A percentile compares a stretch with the other conserved stretches of the same genome.
Conservation (phyloP, 108 stramenopile genomes). For the Stephanodiscus triporus region DNA sequence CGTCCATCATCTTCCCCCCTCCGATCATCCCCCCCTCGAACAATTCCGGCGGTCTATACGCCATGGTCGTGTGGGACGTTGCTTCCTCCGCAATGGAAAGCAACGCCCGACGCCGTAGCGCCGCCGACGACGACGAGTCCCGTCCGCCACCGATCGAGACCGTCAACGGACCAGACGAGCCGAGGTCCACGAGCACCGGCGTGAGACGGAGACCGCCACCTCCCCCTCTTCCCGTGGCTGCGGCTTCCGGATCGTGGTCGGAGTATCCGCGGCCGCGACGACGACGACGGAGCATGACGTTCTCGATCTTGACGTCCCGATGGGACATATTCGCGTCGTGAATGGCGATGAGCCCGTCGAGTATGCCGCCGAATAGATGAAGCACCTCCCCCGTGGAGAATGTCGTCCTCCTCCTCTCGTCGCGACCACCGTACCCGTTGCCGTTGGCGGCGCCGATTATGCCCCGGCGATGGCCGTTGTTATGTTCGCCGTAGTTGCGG, state of each 20-base stretch:
- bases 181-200: constrained; percentile 74
- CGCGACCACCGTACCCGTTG: background rate
- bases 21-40: constrained; percentile 65
- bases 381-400: constrained; percentile 46
- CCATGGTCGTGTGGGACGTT: constrained; percentile 67
- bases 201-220: constrained; percentile 19
- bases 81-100: constrained; percentile 56
- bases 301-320: constrained; percentile 87
- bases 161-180: constrained; percentile 48
- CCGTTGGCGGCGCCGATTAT: too few species aligned
- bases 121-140: constrained; percentile 1
- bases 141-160: constrained; percentile 18
- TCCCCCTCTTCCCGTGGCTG: background rate
- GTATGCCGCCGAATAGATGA: constrained; percentile 58
- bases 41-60: constrained; percentile 87
- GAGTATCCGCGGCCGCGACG: background rate
- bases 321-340: constrained; percentile 70
- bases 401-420: background rate
- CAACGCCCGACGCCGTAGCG: constrained; percentile 18
- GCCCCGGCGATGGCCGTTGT: background rate
- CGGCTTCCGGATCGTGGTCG: constrained; percentile 3
- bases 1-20: background rate
- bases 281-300: constrained; percentile 52
- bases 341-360: constrained; percentile 61
- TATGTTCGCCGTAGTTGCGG: background rate